A percentile compares a stretch with the other conserved stretches of the same genome.
These are phyloP conservation scores for Neofusicoccum parvum DNA, from an alignment of 2,329 filamentous ascomycete genomes.

Conservation along the genomic window DNA sequence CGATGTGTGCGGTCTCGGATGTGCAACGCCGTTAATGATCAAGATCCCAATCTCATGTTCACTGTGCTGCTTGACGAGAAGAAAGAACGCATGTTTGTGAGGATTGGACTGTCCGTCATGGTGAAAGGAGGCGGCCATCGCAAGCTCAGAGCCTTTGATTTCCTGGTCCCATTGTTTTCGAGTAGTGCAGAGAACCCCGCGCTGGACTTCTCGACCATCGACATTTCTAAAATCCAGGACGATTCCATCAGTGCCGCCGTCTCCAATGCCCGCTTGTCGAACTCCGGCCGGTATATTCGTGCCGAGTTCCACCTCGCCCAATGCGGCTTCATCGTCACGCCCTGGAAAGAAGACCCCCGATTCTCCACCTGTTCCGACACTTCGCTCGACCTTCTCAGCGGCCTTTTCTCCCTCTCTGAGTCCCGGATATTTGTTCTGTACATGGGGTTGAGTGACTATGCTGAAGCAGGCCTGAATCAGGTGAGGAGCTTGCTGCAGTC, in stretches of 20 bases:
- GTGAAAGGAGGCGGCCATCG: conserved; percentile 11
- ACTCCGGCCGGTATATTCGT: background rate
- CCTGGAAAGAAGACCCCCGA: background rate
- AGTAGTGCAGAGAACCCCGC: background rate
- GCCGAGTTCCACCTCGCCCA: background rate
- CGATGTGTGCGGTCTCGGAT: conserved; percentile 1
- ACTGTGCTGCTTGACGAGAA: background rate
- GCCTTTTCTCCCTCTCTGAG: conserved; percentile 6
- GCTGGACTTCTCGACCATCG: background rate
- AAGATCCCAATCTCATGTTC: conserved; percentile 7
- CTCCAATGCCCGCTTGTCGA: background rate
- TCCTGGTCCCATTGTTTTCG: background rate
- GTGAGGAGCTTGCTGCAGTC: background rate
- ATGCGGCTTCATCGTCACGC: background rate
- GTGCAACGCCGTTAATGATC: conserved; percentile 3
- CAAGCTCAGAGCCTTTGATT: conserved; percentile 8
- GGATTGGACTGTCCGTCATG: background rate
- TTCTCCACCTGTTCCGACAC: conserved; percentile 4
- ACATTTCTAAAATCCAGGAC: background rate
- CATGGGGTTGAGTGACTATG: conserved; percentile 2
- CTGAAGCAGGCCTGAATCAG: background rate
- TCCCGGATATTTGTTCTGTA: background rate
- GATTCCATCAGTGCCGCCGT: background rate
- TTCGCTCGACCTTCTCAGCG: conserved; percentile 2
- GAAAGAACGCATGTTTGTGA: background rate